Evolutionary conservation across 2,329 filamentous ascomycete species (phyloP), one percentile per base, ranked within the genome.

Genomic region (Aspergillus sp.): DNA sequence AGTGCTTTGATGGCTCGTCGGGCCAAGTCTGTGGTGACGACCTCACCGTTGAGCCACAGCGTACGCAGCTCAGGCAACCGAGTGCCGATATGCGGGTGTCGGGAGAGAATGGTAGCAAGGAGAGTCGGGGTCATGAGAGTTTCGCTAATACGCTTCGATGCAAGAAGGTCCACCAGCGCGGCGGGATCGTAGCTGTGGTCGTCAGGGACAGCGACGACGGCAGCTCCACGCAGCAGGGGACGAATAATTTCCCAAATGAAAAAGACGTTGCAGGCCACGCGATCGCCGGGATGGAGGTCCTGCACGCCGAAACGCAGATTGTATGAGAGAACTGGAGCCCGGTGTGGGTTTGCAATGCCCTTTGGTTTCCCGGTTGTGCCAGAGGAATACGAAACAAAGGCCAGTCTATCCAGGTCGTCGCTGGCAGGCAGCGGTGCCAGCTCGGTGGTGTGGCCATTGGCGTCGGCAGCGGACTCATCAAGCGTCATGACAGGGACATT

Each of bases 211-310:
- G 87, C 84, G 21, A 92, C 83, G 4, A 90, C 88, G 0, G 90
- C 91, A 3, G 89, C 90, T 64, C 90, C 90, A 55, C 90, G 84
- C 55, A 93, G 71, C 45, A 93, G 78, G 8, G 90, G 90, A 5
- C 90, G 87, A 55, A 93, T 73, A 56, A 93, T 92, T 71, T 93
- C 90, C 90, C 90, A 93, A 47, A 93, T 82, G 70, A 93, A 93
- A 73, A 93, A 93, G 58, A 93, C 90, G 78, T 93, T 93, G 76
- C 90, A 93, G n/a, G 90, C 90, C 11, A 93, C 89, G 6, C 90
- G 84, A 64, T 92, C 90, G 15, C 89, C 89, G 0, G 86, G 87
- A 17, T 82, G 75, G 3, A 91, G 77, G 70, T 93, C 87, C 63
- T 86, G 88, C 49, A 93, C 73, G 9, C 77, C 79, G 67, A 93